Evolutionary conservation across 345 rosid genomes (phyloP), one percentile per base, ranked within the genome.

Genomic region (Moringa oleifera): DNA sequence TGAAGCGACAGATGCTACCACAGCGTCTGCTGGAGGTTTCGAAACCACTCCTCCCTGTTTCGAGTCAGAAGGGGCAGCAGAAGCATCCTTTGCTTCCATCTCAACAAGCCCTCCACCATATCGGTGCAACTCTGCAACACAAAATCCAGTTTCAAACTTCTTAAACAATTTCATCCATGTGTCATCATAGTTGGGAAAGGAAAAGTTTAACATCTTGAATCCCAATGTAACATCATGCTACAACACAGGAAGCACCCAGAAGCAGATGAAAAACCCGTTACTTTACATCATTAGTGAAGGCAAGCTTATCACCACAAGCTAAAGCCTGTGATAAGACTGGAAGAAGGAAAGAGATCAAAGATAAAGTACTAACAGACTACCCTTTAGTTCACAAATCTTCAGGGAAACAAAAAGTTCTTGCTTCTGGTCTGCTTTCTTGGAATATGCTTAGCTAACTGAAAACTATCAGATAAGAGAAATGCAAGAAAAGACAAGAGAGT

Each of bases 31-130:
- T 28, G 76, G 65, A 62, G 82, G 59, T 75, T 90, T 90, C 23
- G 68, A 65, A 77, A 79, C 79, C 62, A 73, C 67, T 72, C 77
- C 98, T 45, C 76, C 81, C 61, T 76, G 88, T 73, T 86, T 90
- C 45, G 78, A 18, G 51, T 90, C 96, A 0, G 82, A n/a, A 69
- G 72, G 77, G 13, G 77, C 73, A 18, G 79, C 62, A 62, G 83
- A 73, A 60, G 85, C 61, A 53, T 90, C 95, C 68, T 75, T 82
- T 7, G 63, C 77, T 52, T 94, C 96, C 0, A 61, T 57, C 58
- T 90, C 97, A 57, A 79, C 75, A 10, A 80, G 87, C 36, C 90
- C 95, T 6, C 96, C 97, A 0, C 99, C 99, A 70, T 83, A 90
- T 23, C 88, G 78, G 69, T 90, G 96, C 51, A 94, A 81, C 77